A percentile compares a stretch with the other conserved stretches of the same genome.
These are phyloP conservation scores for Naganishia vishniacii DNA, from an alignment of 768 basidiomycete genomes.

Conservation along the genomic window DNA sequence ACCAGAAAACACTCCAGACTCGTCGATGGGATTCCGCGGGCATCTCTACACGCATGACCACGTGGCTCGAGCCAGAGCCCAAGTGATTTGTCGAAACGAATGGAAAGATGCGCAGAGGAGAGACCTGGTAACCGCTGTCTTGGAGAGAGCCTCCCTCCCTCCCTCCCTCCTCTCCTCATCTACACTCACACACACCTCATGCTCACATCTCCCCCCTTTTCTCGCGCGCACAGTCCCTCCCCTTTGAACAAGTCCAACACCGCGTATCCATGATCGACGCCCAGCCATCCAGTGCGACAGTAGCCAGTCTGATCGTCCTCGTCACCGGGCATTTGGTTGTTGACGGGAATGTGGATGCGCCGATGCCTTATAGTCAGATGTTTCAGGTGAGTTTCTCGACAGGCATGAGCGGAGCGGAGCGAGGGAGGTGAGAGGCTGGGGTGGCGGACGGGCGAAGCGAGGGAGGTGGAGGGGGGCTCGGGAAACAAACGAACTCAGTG, in stretches of 20 bases:
- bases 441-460: not conserved
- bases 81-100: no score
- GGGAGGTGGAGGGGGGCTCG: not conserved
- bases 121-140: no score
- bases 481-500: no score
- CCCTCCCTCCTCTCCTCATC: no score
- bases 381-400: conserved; percentile 59
- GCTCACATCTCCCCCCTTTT: not conserved
- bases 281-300: conserved; percentile 66
- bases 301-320: conserved; percentile 65
- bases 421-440: not conserved
- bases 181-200: not conserved
- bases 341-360: conserved; percentile 64
- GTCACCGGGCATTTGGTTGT: conserved; percentile 85
- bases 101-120: no score
- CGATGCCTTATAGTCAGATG: conserved; percentile 83
- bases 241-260: conserved; percentile 77
- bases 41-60: no score
- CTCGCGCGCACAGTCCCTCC: conserved; percentile 56
- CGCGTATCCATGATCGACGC: conserved; percentile 75
- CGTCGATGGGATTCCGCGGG: no score
- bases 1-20: no score
- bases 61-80: no score
- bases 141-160: not conserved
- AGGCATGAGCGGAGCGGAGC: not conserved